A percentile compares a stretch with the other conserved stretches of the same genome.
Evolutionary conservation across 441 rosid species (phyloP).

Genomic region (Omphalea diandra): DNA sequence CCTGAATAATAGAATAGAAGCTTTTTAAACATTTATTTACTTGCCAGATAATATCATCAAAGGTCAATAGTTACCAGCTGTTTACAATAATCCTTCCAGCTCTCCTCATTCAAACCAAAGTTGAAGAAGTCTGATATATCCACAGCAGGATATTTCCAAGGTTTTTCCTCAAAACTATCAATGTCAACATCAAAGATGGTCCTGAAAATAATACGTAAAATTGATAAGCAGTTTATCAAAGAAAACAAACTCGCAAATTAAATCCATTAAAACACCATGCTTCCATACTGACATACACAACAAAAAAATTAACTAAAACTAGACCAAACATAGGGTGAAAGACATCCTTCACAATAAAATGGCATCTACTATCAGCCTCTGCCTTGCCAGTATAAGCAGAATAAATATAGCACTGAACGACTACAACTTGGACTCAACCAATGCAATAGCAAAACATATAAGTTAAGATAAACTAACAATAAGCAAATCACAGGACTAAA

Average conservation of each 20-base stretch:
- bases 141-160: slow-evolving; percentile 86
- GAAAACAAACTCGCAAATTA: slow-evolving; percentile 3
- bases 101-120: slow-evolving; percentile 91
- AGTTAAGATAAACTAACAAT: neutral
- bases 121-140: slow-evolving; percentile 87
- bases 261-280: neutral
- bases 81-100: slow-evolving; percentile 97
- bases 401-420: neutral
- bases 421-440: neutral
- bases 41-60: slow-evolving; percentile 22
- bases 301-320: neutral
- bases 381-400: neutral
- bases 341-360: slow-evolving; percentile 2
- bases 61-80: slow-evolving; percentile 66
- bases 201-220: slow-evolving; percentile 45
- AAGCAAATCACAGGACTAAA: neutral
- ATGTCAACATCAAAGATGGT: slow-evolving; percentile 91
- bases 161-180: slow-evolving; percentile 92
- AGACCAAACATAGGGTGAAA: neutral
- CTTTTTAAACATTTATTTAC: slow-evolving; percentile 27
- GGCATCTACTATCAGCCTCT: neutral
- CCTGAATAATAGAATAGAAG: slow-evolving; percentile 46
- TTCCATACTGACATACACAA: neutral
- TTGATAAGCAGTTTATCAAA: slow-evolving; percentile 20
- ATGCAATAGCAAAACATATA: neutral